phyloP scores from a whole-genome alignment of 371 early-diverging fungal species.

The Mucor ambiguus region DNA sequence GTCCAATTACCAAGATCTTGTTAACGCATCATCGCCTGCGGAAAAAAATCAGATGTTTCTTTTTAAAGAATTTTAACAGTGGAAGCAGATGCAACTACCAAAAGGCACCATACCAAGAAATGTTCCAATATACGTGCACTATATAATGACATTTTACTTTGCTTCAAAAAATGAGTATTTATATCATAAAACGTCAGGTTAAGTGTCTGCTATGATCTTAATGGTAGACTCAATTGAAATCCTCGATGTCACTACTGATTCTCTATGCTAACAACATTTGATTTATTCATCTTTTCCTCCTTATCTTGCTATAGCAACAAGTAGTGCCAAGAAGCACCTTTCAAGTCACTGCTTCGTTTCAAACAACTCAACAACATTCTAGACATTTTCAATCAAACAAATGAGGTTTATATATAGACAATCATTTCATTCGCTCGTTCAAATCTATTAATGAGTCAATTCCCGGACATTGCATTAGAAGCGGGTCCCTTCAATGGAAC shows the following conservation, averaged over 20 bases:
- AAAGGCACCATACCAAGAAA: neutral
- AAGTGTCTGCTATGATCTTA: neutral
- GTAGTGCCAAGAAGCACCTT: neutral
- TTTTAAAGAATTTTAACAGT: neutral
- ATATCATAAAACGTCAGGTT: neutral
- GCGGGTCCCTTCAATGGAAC: conserved; percentile 1
- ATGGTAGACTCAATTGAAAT: neutral
- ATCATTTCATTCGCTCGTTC: neutral
- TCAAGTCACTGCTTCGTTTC: neutral
- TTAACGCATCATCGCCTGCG: neutral
- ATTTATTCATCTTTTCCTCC: neutral
- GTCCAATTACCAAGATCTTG: neutral
- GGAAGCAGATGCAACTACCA: neutral
- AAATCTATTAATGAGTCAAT: neutral
- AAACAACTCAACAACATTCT: neutral
- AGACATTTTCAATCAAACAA: neutral
- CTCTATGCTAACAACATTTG: neutral
- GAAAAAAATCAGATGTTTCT: neutral
- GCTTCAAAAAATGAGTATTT: neutral
- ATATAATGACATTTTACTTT: neutral
- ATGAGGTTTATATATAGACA: neutral
- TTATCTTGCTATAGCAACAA: neutral
- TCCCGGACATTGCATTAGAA: neutral
- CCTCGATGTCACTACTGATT: neutral
- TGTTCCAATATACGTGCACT: neutral